These are phyloP conservation scores for Corymbia calophylla DNA, from an alignment of 441 rosid genomes.

Conservation along the genomic window DNA sequence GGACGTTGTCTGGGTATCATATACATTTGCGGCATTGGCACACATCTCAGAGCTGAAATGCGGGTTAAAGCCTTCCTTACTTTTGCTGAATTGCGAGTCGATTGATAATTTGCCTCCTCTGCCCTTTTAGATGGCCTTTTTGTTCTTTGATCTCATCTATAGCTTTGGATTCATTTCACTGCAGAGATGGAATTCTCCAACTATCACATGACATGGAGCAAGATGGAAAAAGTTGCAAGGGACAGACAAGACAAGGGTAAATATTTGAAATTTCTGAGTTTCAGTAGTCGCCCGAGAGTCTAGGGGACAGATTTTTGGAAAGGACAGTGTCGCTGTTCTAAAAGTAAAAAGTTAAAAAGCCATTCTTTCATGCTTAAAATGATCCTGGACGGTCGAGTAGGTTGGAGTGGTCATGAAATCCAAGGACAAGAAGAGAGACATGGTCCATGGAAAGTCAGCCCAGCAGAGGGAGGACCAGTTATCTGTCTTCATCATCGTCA, in stretches of 20 bases:
- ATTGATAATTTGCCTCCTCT: not conserved
- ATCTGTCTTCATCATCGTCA: not conserved
- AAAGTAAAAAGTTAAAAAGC: not conserved
- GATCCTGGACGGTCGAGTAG: not conserved
- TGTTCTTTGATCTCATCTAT: not conserved
- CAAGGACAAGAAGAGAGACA: not conserved
- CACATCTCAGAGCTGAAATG: not conserved
- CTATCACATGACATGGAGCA: not conserved
- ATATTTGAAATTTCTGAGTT: not conserved
- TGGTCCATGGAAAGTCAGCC: not conserved
- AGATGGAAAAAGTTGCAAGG: not conserved
- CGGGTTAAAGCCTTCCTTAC: not conserved
- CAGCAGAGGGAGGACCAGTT: not conserved
- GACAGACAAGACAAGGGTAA: not conserved
- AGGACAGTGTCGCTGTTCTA: not conserved
- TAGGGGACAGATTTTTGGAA: not conserved
- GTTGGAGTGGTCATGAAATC: not conserved
- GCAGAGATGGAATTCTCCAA: not conserved
- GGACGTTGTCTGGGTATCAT: not conserved
- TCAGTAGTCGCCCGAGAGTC: not conserved
- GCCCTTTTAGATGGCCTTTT: not conserved
- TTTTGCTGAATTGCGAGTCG: not conserved
- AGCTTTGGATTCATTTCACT: not conserved
- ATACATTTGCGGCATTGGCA: not conserved
- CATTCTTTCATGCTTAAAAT: not conserved